Base-by-base conservation (phyloP, 345 rosid species). In the Dipteronia dyeriana region DNA sequence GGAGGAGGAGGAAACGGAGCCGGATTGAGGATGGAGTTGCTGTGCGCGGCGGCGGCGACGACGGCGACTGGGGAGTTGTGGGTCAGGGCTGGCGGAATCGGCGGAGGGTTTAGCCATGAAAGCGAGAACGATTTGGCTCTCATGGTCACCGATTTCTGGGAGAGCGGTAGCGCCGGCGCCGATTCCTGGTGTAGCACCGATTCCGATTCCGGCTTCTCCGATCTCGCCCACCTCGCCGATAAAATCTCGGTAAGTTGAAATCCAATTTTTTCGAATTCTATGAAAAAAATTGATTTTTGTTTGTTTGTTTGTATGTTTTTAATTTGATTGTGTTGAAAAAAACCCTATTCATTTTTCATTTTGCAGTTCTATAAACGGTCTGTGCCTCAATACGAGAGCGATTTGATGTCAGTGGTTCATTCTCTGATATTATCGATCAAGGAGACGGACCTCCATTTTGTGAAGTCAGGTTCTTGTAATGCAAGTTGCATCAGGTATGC, bases 61-160 rank as follows among this genome's bases (percentile, higher is more conserved):
- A 20, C 85, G 79, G 79, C 88, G 65, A 75, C 82, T 25, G 90
- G 79, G 60, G 86, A 85, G 66, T 77, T 84, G 71, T 85, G 87
- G 88, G 63, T 59, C 5, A 67, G 85, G 74, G 82, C 75, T 3
- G 82, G 73, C 69, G 80, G 82, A 59, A 79, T 68, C 22, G 86
- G 82, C 0, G 90, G 89, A 67, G 91, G 87, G 19, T 94, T 87
- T 6, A 92, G 95, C 86, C 88, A 89, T 69, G 97, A 95, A 76
- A 89, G 98, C 84, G 98, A 95, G 83, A 91, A 81, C 63, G 99
- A 95, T 82, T 82, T 93, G 82, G 99, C 93, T 11, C 83, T 91
- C 11, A 87, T 95, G 95, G 98, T 95, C 43, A 87, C 91, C 66
- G 94, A 95, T 84, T 93, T 95, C 76, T 64, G 92, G 67, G 99